Percentiles rank a stretch among this genome's conserved stretches.
These are phyloP conservation scores for Gossypium aridum DNA, from an alignment of 441 rosid species.

Conservation along the genomic window DNA sequence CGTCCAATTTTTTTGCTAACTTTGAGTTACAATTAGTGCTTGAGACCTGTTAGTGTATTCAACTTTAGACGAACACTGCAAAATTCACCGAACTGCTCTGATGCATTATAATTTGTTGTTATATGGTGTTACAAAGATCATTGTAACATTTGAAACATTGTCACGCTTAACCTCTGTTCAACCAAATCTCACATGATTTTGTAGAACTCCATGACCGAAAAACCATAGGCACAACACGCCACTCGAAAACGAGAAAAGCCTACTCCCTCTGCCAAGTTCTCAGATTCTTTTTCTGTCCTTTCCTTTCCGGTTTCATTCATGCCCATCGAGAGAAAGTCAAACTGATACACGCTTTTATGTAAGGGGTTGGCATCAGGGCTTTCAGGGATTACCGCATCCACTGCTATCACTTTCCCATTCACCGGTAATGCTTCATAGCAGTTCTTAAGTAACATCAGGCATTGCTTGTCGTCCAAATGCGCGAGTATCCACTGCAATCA, in stretches of 20 bases:
- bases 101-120: no score
- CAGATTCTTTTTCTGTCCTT: slow-evolving; percentile 35
- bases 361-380: slow-evolving; percentile 20
- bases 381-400: slow-evolving; percentile 35
- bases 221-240: slow-evolving; percentile 25
- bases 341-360: slow-evolving; percentile 29
- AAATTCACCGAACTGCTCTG: no score
- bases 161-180: no score
- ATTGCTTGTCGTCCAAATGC: slow-evolving; percentile 28
- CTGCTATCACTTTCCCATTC: slow-evolving; percentile 32
- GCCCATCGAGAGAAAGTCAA: slow-evolving; percentile 28
- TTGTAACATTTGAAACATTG: no score
- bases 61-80: no score
- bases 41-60: no score
- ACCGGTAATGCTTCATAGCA: slow-evolving; percentile 28
- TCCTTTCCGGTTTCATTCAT: slow-evolving; percentile 31
- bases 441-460: slow-evolving; percentile 37
- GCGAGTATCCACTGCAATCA: slow-evolving; percentile 39
- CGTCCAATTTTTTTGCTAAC: no score
- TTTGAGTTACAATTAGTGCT: no score
- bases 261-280: slow-evolving; percentile 26
- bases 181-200: slow-evolving; percentile 17
- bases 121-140: not conserved
- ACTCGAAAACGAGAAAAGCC: slow-evolving; percentile 34
- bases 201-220: slow-evolving; percentile 38